Evolutionary conservation across 2,329 filamentous ascomycete species (phyloP).

Genomic region (Neofusicoccum laricinum): DNA sequence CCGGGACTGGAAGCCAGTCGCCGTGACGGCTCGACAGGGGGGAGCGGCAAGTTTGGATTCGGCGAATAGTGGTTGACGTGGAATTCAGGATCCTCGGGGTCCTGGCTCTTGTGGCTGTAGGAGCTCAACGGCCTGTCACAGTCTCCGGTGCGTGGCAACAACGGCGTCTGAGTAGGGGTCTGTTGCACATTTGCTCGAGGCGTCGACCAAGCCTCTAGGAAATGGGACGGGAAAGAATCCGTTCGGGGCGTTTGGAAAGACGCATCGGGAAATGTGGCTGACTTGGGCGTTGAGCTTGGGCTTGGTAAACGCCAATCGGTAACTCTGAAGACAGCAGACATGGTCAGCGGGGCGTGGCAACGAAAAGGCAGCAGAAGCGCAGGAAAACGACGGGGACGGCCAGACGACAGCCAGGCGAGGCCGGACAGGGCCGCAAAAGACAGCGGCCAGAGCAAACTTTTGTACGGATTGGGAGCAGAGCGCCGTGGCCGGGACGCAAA

Average conservation of each 20-base stretch:
- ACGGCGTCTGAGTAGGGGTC: constrained; percentile 42
- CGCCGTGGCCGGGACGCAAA: not conserved
- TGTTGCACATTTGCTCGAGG: constrained; percentile 41
- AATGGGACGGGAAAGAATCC: constrained; percentile 42
- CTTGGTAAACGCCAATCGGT: constrained; percentile 51
- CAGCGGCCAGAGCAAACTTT: not conserved
- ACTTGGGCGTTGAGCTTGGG: constrained; percentile 49
- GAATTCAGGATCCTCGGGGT: constrained; percentile 44
- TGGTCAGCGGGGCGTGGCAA: constrained; percentile 10
- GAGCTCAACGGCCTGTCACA: constrained; percentile 34
- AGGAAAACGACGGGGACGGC: not conserved
- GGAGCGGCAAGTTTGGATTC: constrained; percentile 52
- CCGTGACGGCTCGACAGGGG: constrained; percentile 59
- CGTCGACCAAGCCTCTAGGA: constrained; percentile 50
- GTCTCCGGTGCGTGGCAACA: constrained; percentile 35
- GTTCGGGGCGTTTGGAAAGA: constrained; percentile 46
- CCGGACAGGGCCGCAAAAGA: not conserved
- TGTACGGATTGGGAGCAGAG: not conserved
- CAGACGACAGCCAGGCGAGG: not conserved
- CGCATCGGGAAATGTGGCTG: constrained; percentile 38
- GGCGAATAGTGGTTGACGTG: constrained; percentile 63
- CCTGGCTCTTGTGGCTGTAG: constrained; percentile 33
- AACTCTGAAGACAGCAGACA: constrained; percentile 28
- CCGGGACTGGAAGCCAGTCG: constrained; percentile 59
- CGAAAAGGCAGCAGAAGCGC: not conserved